Evolutionary conservation across 495 filamentous ascomycete genomes (phyloP).

Genomic region (Chaetomidium leptoderma): DNA sequence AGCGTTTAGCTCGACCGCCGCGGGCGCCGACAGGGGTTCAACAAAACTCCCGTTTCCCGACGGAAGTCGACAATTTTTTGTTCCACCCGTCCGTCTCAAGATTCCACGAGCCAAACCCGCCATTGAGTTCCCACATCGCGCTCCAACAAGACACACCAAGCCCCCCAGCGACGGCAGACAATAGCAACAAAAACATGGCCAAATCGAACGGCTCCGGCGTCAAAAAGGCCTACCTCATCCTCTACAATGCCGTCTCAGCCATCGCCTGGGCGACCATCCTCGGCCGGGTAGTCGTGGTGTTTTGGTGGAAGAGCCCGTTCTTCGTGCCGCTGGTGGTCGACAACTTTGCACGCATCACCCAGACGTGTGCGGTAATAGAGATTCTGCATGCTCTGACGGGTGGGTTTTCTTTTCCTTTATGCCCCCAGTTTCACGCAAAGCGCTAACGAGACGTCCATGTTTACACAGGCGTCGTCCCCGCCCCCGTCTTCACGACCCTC

Average conservation of each 20-base stretch:
- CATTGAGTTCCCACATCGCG: slow-evolving; percentile 3
- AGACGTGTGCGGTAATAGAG: slow-evolving; percentile 79
- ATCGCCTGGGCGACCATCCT: slow-evolving; percentile 71
- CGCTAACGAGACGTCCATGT: background rate
- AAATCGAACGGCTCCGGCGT: slow-evolving; percentile 26
- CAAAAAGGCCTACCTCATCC: slow-evolving; percentile 64
- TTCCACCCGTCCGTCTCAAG: background rate
- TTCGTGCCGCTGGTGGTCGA: slow-evolving; percentile 50
- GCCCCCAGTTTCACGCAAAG: background rate
- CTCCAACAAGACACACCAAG: background rate
- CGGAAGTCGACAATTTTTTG: slow-evolving; percentile 12
- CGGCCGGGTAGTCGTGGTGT: slow-evolving; percentile 45
- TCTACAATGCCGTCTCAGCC: slow-evolving; percentile 77
- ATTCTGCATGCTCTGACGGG: slow-evolving; percentile 71
- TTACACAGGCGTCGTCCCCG: slow-evolving; percentile 66
- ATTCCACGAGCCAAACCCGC: background rate
- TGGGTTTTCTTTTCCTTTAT: slow-evolving; percentile 31
- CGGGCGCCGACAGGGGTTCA: slow-evolving; percentile 8
- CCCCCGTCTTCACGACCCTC: slow-evolving; percentile 76
- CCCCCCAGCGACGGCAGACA: background rate
- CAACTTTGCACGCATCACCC: slow-evolving; percentile 68
- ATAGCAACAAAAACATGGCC: slow-evolving; percentile 11
- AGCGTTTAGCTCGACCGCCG: background rate
- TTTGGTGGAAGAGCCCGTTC: slow-evolving; percentile 23
- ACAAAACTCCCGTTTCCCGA: background rate